Conservation (phyloP, 805 yeast genomes). For the Wickerhamiella alocasiicola region DNA sequence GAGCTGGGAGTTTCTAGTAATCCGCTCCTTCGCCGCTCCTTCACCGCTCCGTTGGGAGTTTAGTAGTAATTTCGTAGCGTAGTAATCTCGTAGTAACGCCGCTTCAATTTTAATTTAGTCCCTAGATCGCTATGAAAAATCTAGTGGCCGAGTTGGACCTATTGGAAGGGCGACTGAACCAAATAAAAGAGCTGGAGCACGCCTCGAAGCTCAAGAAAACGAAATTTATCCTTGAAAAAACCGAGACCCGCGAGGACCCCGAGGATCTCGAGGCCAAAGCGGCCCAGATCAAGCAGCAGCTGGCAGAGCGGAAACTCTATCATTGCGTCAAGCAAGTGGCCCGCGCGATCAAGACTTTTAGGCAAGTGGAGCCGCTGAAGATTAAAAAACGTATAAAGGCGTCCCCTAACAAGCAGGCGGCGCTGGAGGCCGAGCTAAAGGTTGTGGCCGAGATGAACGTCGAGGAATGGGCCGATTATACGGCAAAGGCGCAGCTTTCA, state of each 20-base stretch:
- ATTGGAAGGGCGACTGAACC: conserved; percentile 26
- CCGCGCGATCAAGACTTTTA: conserved; percentile 25
- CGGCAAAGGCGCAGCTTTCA: conserved; percentile 13
- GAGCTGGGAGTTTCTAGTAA: too few relatives aligned
- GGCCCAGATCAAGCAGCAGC: conserved; percentile 18
- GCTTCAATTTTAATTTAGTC: not conserved
- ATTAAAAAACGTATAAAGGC: conserved; percentile 22
- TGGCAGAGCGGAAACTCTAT: conserved; percentile 25
- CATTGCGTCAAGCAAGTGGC: conserved; percentile 21
- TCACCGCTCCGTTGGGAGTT: too few relatives aligned
- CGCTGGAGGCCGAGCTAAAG: conserved; percentile 18
- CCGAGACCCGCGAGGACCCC: conserved; percentile 11
- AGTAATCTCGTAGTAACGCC: too few relatives aligned
- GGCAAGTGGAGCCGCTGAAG: conserved; percentile 26
- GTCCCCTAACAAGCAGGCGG: not conserved
- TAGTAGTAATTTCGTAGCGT: too few relatives aligned
- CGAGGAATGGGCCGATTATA: conserved; percentile 15
- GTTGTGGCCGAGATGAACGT: conserved; percentile 18
- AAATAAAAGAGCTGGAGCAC: conserved; percentile 15
- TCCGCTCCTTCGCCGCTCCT: too few relatives aligned
- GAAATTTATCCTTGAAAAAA: conserved; percentile 20
- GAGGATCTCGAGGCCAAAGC: conserved; percentile 18
- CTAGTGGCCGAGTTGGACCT: conserved; percentile 25
- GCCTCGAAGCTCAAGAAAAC: conserved; percentile 23
- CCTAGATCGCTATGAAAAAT: conserved; percentile 5